Conservation (phyloP, 1,284 basidiomycete species). For the Flammula alnicola region DNA sequence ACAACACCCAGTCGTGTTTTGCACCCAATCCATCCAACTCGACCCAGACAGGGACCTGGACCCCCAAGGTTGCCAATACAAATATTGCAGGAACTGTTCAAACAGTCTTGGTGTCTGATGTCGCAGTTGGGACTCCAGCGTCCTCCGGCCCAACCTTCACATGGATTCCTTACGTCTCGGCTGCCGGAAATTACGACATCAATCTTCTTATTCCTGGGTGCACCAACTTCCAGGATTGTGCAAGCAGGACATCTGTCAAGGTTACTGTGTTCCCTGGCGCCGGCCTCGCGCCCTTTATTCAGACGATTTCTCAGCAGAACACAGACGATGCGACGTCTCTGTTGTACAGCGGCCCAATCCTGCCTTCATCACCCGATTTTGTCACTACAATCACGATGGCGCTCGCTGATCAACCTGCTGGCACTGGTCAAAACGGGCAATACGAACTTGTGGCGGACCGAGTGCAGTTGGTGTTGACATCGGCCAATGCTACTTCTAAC, state of each 20-base stretch:
- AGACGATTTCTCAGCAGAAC: constrained; percentile 78
- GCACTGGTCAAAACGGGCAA: constrained; percentile 63
- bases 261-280: constrained; percentile 83
- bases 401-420: constrained; percentile 62
- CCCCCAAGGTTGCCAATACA: constrained; percentile 62
- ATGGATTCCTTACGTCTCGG: constrained; percentile 90
- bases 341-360: constrained; percentile 84
- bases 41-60: constrained; percentile 73
- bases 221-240: constrained; percentile 79
- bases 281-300: constrained; percentile 66
- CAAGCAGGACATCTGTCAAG: constrained; percentile 79
- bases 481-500: constrained; percentile 45
- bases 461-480: constrained; percentile 74
- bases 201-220: constrained; percentile 91
- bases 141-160: constrained; percentile 76
- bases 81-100: constrained; percentile 81
- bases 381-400: constrained; percentile 76
- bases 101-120: constrained; percentile 72
- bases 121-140: constrained; percentile 67
- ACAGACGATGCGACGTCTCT: constrained; percentile 61
- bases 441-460: constrained; percentile 85
- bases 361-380: constrained; percentile 75
- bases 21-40: constrained; percentile 72
- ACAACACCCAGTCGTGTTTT: constrained; percentile 78
- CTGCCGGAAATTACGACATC: constrained; percentile 85